Conservation (phyloP, 1,284 basidiomycete species). For the Boletus smithii region DNA sequence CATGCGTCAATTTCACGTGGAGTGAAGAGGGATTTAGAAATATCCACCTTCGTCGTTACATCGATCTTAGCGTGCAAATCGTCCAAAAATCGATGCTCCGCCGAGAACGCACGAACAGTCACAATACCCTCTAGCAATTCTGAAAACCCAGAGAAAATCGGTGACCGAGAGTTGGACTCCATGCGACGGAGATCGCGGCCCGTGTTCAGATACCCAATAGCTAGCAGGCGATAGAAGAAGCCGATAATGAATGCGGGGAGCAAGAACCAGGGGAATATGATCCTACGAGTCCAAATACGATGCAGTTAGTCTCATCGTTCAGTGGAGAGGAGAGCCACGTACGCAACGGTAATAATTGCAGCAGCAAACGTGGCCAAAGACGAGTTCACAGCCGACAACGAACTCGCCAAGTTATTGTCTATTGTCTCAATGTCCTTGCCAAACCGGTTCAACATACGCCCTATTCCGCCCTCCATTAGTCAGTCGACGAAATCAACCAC, state of each 20-base stretch:
- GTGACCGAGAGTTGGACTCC: slow-evolving; percentile 55
- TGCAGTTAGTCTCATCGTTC: not conserved
- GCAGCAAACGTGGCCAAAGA: slow-evolving; percentile 69
- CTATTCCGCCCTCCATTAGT: slow-evolving; percentile 20
- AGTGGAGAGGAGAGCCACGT: slow-evolving; percentile 4
- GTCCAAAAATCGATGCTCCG: slow-evolving; percentile 76
- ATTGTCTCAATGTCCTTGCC: slow-evolving; percentile 52
- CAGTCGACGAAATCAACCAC: not conserved
- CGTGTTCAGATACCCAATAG: slow-evolving; percentile 56
- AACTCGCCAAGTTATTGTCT: slow-evolving; percentile 41
- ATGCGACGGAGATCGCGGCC: slow-evolving; percentile 58
- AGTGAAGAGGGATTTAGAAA: not conserved
- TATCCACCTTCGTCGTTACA: slow-evolving; percentile 54
- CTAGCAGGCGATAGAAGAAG: slow-evolving; percentile 46
- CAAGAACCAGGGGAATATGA: slow-evolving; percentile 59
- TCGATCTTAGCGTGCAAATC: slow-evolving; percentile 66
- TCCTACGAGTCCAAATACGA: slow-evolving; percentile 27
- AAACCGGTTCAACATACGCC: slow-evolving; percentile 53
- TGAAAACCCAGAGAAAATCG: slow-evolving; percentile 64
- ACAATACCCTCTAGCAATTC: slow-evolving; percentile 70
- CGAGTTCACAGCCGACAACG: slow-evolving; percentile 69
- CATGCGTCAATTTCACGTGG: slow-evolving; percentile 1
- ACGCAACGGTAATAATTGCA: slow-evolving; percentile 33
- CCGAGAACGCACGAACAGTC: slow-evolving; percentile 86
- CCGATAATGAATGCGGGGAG: slow-evolving; percentile 54